Base-by-base conservation (phyloP, 306 rosid genomes). In the Medicago lupulina region DNA sequence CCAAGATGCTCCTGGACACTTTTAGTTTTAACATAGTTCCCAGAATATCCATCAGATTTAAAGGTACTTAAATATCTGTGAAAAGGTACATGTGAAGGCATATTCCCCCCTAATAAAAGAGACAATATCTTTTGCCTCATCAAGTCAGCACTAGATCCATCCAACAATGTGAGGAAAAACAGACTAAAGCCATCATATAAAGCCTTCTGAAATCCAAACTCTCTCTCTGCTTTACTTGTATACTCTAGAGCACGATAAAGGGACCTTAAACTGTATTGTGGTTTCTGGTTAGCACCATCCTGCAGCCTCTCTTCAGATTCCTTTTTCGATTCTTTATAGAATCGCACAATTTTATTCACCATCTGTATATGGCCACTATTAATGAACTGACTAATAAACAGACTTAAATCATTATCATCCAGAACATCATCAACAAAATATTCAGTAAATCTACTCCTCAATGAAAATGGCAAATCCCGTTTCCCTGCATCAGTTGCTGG, bases 401-500 rank as follows among this genome's bases (percentile, higher is more conserved):
- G 81, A 70, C 85, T 71, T 61, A 95, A 82, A 85, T 92, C 98
- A n/a, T 87, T 90, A 62, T 86, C 88, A 58, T 92, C 92, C 67
- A 90, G 63, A 60, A 95, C 88, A 67, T 92, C 98, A 85, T 95
- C 98, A 46, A 95, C 93, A 83, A 83, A 95, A 80, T 86, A 92
- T 79, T 95, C 97, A 0, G 97, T 92, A 88, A 92, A 95, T 82
- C 98, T 92, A 84, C 96, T 90, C 82, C 95, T 86, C 67, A 95
- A 77, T 58, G 93, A 88, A 43, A 90, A 81, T 18, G 97, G 97
- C 77, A 95, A 79, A 79, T 95, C 98, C 49, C 96, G 89, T 89
- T 92, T 95, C 73, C 98, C 98, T 16, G 96, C 89, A 87, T 95
- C 98, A n/a, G 98, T 92, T 55, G 98, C 96, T 51, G 98, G 98